These are phyloP conservation scores for Aspergillus leporis DNA, from an alignment of 495 filamentous ascomycete genomes.

Conservation along the genomic window DNA sequence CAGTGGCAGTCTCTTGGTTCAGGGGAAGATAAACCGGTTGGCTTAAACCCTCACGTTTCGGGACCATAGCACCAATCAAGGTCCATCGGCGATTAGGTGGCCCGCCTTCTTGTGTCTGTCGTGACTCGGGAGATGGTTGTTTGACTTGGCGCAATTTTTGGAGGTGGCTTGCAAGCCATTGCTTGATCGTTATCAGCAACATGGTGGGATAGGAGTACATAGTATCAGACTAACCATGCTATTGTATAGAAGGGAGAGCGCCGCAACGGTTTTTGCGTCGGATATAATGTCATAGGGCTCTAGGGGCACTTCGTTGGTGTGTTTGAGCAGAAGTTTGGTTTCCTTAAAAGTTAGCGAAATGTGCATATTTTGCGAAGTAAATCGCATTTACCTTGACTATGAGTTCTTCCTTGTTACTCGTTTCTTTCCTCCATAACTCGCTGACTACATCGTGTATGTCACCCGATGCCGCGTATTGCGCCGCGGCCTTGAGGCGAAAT, in stretches of 20 bases:
- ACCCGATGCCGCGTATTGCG: constrained; percentile 65
- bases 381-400: constrained; percentile 39
- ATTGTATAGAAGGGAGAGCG: constrained; percentile 84
- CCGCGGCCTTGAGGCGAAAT: constrained; percentile 67
- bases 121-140: constrained; percentile 42
- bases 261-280: constrained; percentile 80
- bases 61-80: constrained; percentile 60
- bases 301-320: constrained; percentile 62
- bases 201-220: background rate
- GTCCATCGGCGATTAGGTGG: constrained; percentile 74
- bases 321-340: constrained; percentile 62
- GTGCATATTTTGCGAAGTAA: constrained; percentile 3
- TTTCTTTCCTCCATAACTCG: constrained; percentile 55
- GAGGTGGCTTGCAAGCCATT: constrained; percentile 88
- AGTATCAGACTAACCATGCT: constrained; percentile 65
- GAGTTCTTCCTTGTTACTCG: constrained; percentile 34
- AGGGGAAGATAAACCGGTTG: constrained; percentile 83
- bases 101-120: constrained; percentile 37
- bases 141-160: constrained; percentile 73
- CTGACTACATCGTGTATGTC: constrained; percentile 66
- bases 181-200: constrained; percentile 42
- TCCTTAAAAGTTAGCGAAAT: constrained; percentile 46
- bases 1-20: constrained; percentile 74
- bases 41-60: constrained; percentile 50
- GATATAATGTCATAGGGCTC: constrained; percentile 80